These are phyloP conservation scores for Furcasterigmium furcatum DNA, from an alignment of 2,329 filamentous ascomycete species.

Conservation along the genomic window DNA sequence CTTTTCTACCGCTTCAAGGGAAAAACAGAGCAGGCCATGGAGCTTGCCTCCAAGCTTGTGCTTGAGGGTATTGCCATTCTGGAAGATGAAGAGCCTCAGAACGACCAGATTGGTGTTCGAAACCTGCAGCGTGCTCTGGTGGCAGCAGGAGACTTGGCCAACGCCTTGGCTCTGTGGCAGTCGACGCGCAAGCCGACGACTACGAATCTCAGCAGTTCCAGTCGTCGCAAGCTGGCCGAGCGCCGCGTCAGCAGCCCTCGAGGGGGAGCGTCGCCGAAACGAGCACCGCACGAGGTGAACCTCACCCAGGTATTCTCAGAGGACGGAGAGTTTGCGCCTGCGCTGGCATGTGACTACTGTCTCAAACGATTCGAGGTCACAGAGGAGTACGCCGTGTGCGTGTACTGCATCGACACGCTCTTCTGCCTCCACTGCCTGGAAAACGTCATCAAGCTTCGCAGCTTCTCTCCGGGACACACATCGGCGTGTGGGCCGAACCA, in stretches of 20 bases:
- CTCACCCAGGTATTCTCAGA: constrained; percentile 16
- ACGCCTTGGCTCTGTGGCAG: constrained; percentile 31
- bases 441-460: constrained; percentile 21
- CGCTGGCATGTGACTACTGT: constrained; percentile 30
- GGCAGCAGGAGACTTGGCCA: constrained; percentile 29
- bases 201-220: constrained; percentile 22
- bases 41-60: constrained; percentile 27
- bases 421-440: constrained; percentile 31
- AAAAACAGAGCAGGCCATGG: constrained; percentile 18
- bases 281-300: constrained; percentile 13
- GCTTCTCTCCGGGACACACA: constrained; percentile 19
- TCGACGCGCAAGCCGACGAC: constrained; percentile 29
- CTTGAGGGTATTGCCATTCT: constrained; percentile 33
- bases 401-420: constrained; percentile 31
- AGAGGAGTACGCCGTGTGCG: constrained; percentile 30
- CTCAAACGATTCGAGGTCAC: constrained; percentile 25
- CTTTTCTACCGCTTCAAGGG: constrained; percentile 30
- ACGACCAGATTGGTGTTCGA: constrained; percentile 37
- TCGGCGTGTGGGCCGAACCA: constrained; percentile 25
- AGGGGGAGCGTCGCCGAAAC: constrained; percentile 8
- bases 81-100: constrained; percentile 35
- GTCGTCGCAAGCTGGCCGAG: constrained; percentile 14
- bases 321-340: constrained; percentile 2
- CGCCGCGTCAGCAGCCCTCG: constrained; percentile 9
- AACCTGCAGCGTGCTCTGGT: constrained; percentile 35